These are phyloP conservation scores for Acacia acuminata DNA, from an alignment of 306 rosid species.

Conservation along the genomic window DNA sequence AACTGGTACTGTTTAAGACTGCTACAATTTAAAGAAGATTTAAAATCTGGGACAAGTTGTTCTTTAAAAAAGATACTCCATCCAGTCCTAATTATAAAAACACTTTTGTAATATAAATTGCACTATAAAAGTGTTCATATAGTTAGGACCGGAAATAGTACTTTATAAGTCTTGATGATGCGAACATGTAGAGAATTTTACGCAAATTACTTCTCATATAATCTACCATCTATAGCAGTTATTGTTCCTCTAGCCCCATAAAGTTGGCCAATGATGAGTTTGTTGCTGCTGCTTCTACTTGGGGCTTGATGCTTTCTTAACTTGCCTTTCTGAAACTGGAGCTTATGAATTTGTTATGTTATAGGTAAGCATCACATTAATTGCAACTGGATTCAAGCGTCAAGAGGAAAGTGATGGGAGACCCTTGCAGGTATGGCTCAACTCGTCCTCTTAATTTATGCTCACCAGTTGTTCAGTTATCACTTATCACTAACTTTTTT, in stretches of 20 bases:
- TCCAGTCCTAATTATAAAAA: no score
- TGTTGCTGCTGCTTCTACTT: neutral
- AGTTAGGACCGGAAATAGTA: no score
- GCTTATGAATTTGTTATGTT: slow-evolving; percentile 30
- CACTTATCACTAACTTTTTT: slow-evolving; percentile 10
- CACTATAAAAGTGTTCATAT: no score
- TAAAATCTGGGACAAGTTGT: neutral
- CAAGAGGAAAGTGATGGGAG: slow-evolving; percentile 78
- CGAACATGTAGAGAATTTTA: neutral
- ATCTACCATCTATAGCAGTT: neutral
- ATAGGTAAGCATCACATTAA: slow-evolving; percentile 86
- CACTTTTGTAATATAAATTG: no score
- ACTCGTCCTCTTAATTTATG: neutral
- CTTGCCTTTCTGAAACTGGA: neutral
- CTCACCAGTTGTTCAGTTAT: neutral
- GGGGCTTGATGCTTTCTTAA: neutral
- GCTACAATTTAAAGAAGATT: neutral
- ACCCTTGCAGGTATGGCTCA: slow-evolving; percentile 58
- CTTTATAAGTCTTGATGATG: neutral
- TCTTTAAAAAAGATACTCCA: neutral
- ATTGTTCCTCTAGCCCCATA: neutral
- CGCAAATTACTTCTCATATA: neutral
- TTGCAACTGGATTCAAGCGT: slow-evolving; percentile 94
- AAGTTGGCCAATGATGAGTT: neutral
- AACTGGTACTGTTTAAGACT: neutral